Base-by-base conservation (phyloP, 305 asterid genomes). In the Solanum hybrid region DNA sequence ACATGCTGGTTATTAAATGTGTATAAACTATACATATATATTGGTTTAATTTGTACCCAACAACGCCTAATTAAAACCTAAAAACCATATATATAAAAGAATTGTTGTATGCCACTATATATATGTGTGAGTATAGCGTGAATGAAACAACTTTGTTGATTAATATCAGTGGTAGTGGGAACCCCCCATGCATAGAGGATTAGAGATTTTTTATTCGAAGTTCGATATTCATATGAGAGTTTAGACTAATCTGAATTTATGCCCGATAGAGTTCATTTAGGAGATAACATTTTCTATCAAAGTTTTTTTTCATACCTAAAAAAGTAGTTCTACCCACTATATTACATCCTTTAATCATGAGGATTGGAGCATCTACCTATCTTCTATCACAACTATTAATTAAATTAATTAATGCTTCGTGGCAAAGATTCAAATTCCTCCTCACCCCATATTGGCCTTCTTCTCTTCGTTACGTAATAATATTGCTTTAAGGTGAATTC, bases 201-300 rank as follows among this genome's bases (percentile, higher is more conserved):
- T 46, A 14, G 64, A 16, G 9, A 51, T 51, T 51, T 14, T 46
- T 51, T 5, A 51, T 46, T 46, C 8, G 3, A 46, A 0, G 3
- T 46, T 3, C 6, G 8, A 46, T 46, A 46, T 46, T 14, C 7
- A 46, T 7, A 72, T 20, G 20, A 14, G 4, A 14, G 6, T 46
- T 2, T 14, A 36, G 22, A 46, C 3, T 46, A 46, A 2, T 46
- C 0, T 46, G 0, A 5, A 46, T 46, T 14, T 0, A 2, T 46
- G 2, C 0, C 20, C 1, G 1, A 0, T 46, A 14, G 0, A 5
- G 0, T 46, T 2, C 20, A 2, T 46, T 46, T 5, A 2, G 7
- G 7, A 0, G 60, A 46, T 46, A 46, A 16, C 0, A 13, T 16
- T 1, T 46, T 5, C 6, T 14, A 46, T 1, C 0, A 14, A 46